A percentile compares a stretch with the other conserved stretches of the same genome.
Evolutionary conservation across 73 alveolate species (phyloP).

Genomic region (Uronychia setigera): DNA sequence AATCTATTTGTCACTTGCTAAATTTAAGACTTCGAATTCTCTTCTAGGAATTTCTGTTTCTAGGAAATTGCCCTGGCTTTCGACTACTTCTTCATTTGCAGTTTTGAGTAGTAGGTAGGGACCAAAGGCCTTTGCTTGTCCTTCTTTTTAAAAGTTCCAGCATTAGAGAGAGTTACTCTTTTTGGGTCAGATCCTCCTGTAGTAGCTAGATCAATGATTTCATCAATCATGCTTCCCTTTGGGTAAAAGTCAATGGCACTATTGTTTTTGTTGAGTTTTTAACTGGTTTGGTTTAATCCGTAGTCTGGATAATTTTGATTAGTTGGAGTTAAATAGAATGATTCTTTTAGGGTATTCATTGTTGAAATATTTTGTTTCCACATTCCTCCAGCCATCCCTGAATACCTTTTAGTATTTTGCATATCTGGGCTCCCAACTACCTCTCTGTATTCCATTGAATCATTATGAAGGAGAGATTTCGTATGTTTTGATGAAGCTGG

Average conservation of each 20-base stretch:
- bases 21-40: not conserved
- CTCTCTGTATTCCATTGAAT: too few relatives aligned
- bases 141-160: not conserved
- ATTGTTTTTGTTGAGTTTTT: too few relatives aligned
- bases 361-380: too few relatives aligned
- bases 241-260: not conserved
- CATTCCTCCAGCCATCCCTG: too few relatives aligned
- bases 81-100: not conserved
- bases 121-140: not conserved
- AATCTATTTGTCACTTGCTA: not conserved
- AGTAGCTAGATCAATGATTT: not conserved
- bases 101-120: not conserved
- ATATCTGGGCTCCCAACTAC: too few relatives aligned
- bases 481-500: too few relatives aligned
- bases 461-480: too few relatives aligned
- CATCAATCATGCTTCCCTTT: not conserved
- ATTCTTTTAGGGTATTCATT: too few relatives aligned
- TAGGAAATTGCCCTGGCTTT: not conserved
- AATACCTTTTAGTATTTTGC: too few relatives aligned
- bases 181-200: not conserved
- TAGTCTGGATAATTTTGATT: too few relatives aligned
- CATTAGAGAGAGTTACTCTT: not conserved
- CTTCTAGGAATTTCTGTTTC: not conserved
- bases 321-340: too few relatives aligned
- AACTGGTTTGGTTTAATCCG: too few relatives aligned